Evolutionary conservation across 495 filamentous ascomycete genomes (phyloP).

Genomic region (Neurospora terricola): DNA sequence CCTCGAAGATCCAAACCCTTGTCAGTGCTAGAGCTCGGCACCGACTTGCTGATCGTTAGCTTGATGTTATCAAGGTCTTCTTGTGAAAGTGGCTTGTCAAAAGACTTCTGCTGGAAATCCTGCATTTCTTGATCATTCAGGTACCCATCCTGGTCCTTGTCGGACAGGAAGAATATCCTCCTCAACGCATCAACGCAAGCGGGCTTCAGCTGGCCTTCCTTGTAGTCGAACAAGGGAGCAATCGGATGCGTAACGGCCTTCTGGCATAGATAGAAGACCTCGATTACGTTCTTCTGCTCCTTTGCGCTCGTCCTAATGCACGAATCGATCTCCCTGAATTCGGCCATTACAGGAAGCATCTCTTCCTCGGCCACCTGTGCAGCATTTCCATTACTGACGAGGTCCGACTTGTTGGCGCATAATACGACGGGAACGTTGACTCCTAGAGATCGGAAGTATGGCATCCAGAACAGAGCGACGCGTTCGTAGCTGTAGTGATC

Average conservation of each 20-base stretch:
- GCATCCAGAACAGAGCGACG: conserved; percentile 95
- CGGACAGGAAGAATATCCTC: conserved; percentile 88
- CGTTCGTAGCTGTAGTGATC: conserved; percentile 98
- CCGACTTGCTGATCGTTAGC: conserved; percentile 58
- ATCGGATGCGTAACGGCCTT: conserved; percentile 98
- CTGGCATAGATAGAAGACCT: conserved; percentile 94
- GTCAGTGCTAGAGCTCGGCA: conserved; percentile 51
- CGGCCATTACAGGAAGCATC: conserved; percentile 96
- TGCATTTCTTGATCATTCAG: conserved; percentile 83
- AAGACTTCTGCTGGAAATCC: conserved; percentile 84
- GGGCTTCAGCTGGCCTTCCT: conserved; percentile 80
- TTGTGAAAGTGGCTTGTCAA: conserved; percentile 67
- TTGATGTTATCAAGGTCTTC: conserved; percentile 88
- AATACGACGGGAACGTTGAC: conserved; percentile 97
- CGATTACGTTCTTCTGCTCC: conserved; percentile 91
- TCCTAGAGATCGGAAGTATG: conserved; percentile 89
- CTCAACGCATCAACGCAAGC: conserved; percentile 76
- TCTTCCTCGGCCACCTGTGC: conserved; percentile 85
- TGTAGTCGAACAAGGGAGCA: conserved; percentile 91
- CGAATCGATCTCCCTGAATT: conserved; percentile 98
- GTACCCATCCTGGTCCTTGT: conserved; percentile 93
- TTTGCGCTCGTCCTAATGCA: conserved; percentile 92
- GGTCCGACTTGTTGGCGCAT: conserved; percentile 93
- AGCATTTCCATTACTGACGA: conserved; percentile 52
- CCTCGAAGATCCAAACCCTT: conserved; percentile 70